Evolutionary conservation across 495 filamentous ascomycete species (phyloP), one percentile per base, ranked within the genome.

Genomic region (Aspergillus homomorphus): DNA sequence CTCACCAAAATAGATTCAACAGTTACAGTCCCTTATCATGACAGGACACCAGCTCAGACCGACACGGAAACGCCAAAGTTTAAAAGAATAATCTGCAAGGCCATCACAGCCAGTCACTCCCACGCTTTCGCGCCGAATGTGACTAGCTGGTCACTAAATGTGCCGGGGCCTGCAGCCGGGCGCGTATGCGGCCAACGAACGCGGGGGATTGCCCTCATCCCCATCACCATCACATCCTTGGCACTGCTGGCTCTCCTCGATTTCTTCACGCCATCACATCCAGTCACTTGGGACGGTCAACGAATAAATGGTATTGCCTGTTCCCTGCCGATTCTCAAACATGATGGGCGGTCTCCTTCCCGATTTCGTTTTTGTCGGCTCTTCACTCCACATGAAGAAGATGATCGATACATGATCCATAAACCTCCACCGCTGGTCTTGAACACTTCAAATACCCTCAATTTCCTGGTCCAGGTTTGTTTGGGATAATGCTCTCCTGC

Each of bases 221-320:
- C 33, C 33, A 38, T 38, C 33, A 38, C 33, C 33, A 38, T 38
- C 33, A 38, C 33, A n/a, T 9, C 26, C 26, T 28, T 28, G 26
- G 26, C 26, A 28, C 26, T 3, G 26, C 26, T 28, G 4, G 4
- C 9, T 9, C 26, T 28, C 26, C 26, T 38, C 6, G 7, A 14
- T 16, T 53, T 63, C 58, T 72, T 69, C 70, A 70, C 66, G 53
- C 65, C 58, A 53, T 71, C 71, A 71, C 69, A 69, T 61, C 58
- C 54, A 63, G 71, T 69, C 64, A 57, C 51, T 67, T 48, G 33
- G 33, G 33, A 28, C 41, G 59, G 56, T 65, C 49, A 23, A 28
- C 62, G 65, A 60, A 66, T 60, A 64, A 38, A 38, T 5, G 6
- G 6, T 57, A 60, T 62, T 56, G 56, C 58, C 60, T 64, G 61